Conservation (phyloP, 2,329 filamentous ascomycete genomes). For the Exophiala oligosperma region DNA sequence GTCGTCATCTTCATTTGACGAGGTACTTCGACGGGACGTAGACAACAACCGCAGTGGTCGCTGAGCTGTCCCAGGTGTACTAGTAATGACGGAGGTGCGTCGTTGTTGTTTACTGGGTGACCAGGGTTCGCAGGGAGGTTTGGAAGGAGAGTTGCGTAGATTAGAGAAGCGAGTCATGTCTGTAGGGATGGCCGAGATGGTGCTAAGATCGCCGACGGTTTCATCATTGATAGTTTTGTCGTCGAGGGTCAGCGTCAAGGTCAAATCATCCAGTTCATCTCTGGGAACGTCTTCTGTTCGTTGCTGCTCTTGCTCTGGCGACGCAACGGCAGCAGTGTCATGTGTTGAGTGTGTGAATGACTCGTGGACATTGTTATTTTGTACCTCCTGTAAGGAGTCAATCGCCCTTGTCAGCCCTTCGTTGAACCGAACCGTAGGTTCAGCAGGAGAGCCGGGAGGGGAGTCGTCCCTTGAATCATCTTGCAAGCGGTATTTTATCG, state of each 20-base stretch:
- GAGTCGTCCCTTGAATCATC: slow-evolving; percentile 23
- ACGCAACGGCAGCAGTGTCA: slow-evolving; percentile 7
- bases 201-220: slow-evolving; percentile 64
- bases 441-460: slow-evolving; percentile 29
- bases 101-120: slow-evolving; percentile 44
- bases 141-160: slow-evolving; percentile 65
- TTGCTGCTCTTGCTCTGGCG: slow-evolving; percentile 15
- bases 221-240: slow-evolving; percentile 35
- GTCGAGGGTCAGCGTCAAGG: slow-evolving; percentile 25
- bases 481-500: slow-evolving; percentile 30
- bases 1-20: slow-evolving; percentile 36
- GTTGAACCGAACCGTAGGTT: slow-evolving; percentile 32
- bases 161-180: slow-evolving; percentile 82
- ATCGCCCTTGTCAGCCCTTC: slow-evolving; percentile 30
- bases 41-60: slow-evolving; percentile 39
- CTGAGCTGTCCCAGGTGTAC: slow-evolving; percentile 51
- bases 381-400: slow-evolving; percentile 40
- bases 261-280: slow-evolving; percentile 27
- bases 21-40: slow-evolving; percentile 24
- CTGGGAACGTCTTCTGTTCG: neutral
- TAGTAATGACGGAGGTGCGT: slow-evolving; percentile 32
- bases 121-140: slow-evolving; percentile 39
- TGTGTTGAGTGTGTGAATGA: slow-evolving; percentile 23
- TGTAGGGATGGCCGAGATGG: slow-evolving; percentile 79
- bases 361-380: slow-evolving; percentile 28